A percentile compares a stretch with the other conserved stretches of the same genome.
These are phyloP conservation scores for Solanum bulbocastanum DNA, from an alignment of 257 asterid genomes.

Conservation along the genomic window DNA sequence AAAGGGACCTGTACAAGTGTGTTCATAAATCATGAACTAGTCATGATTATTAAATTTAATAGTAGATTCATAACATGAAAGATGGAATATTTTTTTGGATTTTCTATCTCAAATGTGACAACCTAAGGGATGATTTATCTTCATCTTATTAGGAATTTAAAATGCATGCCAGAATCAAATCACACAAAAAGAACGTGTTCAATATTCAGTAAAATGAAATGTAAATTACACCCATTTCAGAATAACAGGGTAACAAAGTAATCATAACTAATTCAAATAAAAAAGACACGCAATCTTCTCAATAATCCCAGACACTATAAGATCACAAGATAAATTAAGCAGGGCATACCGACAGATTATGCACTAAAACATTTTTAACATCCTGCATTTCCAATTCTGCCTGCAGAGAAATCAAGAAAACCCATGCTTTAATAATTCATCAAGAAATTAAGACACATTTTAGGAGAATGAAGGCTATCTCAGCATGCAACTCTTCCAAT, in stretches of 20 bases:
- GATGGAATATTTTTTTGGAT: neutral
- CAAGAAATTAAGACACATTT: neutral
- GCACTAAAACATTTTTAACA: conserved; percentile 69
- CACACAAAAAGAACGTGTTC: neutral
- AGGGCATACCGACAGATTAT: conserved; percentile 73
- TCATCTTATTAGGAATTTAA: neutral
- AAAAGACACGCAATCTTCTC: neutral
- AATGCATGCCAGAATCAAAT: neutral
- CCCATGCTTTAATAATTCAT: neutral
- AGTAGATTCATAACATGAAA: neutral
- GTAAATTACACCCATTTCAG: neutral
- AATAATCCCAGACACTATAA: neutral
- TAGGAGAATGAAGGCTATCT: neutral
- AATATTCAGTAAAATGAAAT: neutral
- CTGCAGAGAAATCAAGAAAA: conserved; percentile 28
- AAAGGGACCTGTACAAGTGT: no score
- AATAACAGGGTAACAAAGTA: neutral
- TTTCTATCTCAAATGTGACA: neutral
- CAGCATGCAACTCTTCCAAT: neutral
- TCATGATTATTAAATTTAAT: neutral
- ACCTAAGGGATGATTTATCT: neutral
- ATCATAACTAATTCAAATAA: neutral
- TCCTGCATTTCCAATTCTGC: conserved; percentile 97
- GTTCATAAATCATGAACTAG: neutral
- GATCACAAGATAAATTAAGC: conserved; percentile 1